Conservation (phyloP, 768 basidiomycete species). For the Serendipita indica region DNA sequence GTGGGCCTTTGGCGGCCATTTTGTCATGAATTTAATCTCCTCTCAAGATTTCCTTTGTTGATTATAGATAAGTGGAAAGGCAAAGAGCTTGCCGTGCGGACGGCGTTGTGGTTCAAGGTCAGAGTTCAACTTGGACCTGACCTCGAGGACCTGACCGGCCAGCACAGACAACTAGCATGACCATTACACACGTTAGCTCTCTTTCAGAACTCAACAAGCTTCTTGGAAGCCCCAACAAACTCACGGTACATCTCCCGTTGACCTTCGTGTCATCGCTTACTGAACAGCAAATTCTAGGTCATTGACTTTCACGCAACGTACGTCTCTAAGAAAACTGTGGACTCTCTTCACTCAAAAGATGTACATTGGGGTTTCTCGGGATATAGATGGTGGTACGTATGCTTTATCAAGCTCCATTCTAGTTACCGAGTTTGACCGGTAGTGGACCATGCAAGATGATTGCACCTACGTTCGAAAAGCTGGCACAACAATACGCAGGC, state of each 20-base stretch:
- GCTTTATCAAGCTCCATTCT: neutral
- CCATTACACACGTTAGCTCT: neutral
- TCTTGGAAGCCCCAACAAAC: neutral
- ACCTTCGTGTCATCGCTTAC: neutral
- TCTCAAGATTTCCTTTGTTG: neutral
- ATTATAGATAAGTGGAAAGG: neutral
- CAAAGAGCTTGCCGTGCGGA: neutral
- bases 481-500: neutral
- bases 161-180: neutral
- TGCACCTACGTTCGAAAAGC: constrained; percentile 7
- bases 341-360: neutral
- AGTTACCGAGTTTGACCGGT: neutral
- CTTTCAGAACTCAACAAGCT: neutral
- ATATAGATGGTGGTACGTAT: constrained; percentile 2
- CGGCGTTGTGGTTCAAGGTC: neutral
- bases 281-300: neutral
- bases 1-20: constrained; percentile 22
- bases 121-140: neutral
- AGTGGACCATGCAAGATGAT: constrained; percentile 8
- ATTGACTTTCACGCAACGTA: constrained; percentile 9
- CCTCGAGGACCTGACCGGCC: no score
- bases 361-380: neutral
- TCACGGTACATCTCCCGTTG: neutral
- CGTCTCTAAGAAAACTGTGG: neutral
- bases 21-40: neutral